Conservation (phyloP, 1,284 basidiomycete species). For the Sporisorium scitamineum region DNA sequence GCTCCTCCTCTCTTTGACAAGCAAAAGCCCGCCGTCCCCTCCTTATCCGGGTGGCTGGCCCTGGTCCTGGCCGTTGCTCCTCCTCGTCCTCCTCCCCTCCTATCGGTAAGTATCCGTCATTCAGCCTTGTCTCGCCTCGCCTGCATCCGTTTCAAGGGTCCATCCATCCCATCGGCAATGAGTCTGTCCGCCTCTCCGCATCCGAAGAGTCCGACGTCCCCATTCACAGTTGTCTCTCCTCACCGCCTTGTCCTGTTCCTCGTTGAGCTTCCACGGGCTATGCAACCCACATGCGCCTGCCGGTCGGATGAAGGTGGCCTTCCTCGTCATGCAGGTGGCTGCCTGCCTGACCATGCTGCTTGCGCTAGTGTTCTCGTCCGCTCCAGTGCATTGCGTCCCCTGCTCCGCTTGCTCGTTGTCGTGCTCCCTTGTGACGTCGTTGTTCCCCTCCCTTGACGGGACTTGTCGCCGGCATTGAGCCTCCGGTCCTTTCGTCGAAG, state of each 20-base stretch:
- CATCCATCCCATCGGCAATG: neutral
- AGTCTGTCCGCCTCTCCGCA: neutral
- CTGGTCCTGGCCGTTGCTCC: neutral
- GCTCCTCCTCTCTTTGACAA: neutral
- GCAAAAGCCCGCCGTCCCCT: neutral
- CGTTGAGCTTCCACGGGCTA: constrained; percentile 1
- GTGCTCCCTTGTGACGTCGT: neutral
- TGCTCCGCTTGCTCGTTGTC: neutral
- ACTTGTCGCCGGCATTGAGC: neutral
- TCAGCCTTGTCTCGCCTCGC: constrained; percentile 5
- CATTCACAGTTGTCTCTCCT: neutral
- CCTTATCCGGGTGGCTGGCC: neutral
- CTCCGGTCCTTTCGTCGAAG: neutral
- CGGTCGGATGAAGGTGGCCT: neutral
- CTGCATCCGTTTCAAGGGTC: neutral
- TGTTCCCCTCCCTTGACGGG: neutral
- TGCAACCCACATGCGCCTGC: constrained; percentile 13
- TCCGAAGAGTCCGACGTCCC: neutral
- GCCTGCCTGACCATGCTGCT: neutral
- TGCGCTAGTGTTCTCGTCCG: neutral
- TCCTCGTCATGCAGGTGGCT: neutral
- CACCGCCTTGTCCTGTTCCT: neutral
- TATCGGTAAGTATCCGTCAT: constrained; percentile 11
- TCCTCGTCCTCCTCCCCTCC: neutral
- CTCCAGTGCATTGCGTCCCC: neutral